Evolutionary conservation across 495 filamentous ascomycete genomes (phyloP), one percentile per base, ranked within the genome.

Genomic region (Aspergillus egyptiacus): DNA sequence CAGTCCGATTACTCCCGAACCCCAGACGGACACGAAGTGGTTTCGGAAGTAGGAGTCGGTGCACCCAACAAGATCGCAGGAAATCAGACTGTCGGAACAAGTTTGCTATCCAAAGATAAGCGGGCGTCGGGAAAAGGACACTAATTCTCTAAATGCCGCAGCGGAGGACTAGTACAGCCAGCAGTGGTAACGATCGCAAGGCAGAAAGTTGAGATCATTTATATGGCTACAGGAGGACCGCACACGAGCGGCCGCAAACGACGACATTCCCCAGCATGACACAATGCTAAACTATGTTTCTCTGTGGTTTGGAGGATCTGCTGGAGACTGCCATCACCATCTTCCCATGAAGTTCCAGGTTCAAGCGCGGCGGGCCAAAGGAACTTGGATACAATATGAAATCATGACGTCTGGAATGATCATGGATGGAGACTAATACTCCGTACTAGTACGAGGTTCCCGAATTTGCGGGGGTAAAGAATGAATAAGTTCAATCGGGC

Each of bases 1-100:
- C 8, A 41, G 62, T 58, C 68, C 68, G 68, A 69, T n/a, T 60
- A 62, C 56, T 59, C 61, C 68, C 68, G 68, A 71, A 57, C 55
- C 51, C 54, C 54, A 63, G 60, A 58, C 56, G 62, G 64, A 50
- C 66, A 69, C 68, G 68, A 71, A 65, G 30, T 67, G 54, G 54
- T 64, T 43, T 48, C 68, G 68, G 68, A 59, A 54, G 39, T 36
- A 32, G 54, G 37, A 50, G 41, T 39, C 46, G 50, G 30, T 48
- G 55, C 46, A 63, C 48, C n/a, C 54, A 61, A 61, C 55, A 44
- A 57, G 50, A 56, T 37, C 42, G 22, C 30, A 44, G 42, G 47
- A 56, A 50, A 22, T 13, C 24, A 33, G 39, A 36, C 27, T 20
- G 20, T 56, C 56, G 33, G 53, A 32, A 39, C 18, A 24, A 28